Evolutionary conservation across 163 green algal species (phyloP), one percentile per base, ranked within the genome.

Genomic region (Trebouxiophyceae sp.): DNA sequence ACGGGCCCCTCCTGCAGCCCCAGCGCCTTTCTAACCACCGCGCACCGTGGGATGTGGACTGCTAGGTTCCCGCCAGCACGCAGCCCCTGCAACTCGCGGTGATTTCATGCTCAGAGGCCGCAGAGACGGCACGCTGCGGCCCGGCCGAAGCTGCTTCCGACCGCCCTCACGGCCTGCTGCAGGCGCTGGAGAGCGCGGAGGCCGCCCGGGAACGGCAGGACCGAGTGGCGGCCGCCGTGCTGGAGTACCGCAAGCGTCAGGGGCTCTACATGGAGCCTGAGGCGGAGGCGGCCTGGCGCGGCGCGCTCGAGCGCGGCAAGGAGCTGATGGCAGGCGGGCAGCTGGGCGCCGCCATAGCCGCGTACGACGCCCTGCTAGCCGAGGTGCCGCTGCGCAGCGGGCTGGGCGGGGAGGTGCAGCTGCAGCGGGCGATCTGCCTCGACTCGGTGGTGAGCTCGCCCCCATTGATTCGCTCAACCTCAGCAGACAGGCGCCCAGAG

Each of bases 111-210:
- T n/a, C n/a, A n/a, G n/a, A n/a, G n/a, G n/a, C n/a, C n/a, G n/a
- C n/a, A n/a, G n/a, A n/a, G n/a, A n/a, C n/a, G n/a, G n/a, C n/a
- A n/a, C n/a, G n/a, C n/a, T n/a, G n/a, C n/a, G n/a, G n/a, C n/a
- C n/a, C n/a, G n/a, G n/a, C n/a, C n/a, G n/a, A n/a, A n/a, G n/a
- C n/a, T n/a, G n/a, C n/a, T n/a, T n/a, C n/a, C n/a, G n/a, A n/a
- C n/a, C n/a, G n/a, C 47, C 47, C 26, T 57, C 47, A 57, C 22
- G 50, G 75, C 94, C 45, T 72, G 76, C 84, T 84, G 0, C 69
- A 92, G 74, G 71, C 67, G 2, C 66, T 93, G 31, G 87, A 96
- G 67, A 76, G 69, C 2, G 65, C 82, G 12, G 74, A 89, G 54
- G 64, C 82, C 29, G 76, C 67, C 6, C 45, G 28, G 20, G 76